phyloP scores from a whole-genome alignment of 2,329 filamentous ascomycete species.

The Nigrograna mackinnonii region DNA sequence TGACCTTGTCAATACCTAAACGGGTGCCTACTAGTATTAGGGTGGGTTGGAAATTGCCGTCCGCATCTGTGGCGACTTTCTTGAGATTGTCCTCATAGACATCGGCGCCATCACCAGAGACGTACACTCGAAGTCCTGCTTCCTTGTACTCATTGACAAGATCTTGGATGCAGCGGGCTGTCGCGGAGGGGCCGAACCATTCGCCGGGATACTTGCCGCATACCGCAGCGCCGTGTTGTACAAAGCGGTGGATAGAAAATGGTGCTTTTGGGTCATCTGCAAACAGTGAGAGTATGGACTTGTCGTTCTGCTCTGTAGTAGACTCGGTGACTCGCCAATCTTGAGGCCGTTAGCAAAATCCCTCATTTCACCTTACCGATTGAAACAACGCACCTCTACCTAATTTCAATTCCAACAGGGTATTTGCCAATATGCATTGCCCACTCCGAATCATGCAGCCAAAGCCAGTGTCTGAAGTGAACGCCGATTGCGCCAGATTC shows the following conservation, averaged over 20 bases:
- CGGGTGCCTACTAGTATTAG: slow-evolving; percentile 87
- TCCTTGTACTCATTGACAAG: slow-evolving; percentile 68
- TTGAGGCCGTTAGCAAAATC: slow-evolving; percentile 21
- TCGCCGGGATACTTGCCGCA: slow-evolving; percentile 96
- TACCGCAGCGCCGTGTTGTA: slow-evolving; percentile 79
- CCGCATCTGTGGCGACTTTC: slow-evolving; percentile 71
- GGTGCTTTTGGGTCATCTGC: slow-evolving; percentile 84
- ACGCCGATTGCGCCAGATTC: slow-evolving; percentile 80
- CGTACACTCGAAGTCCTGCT: slow-evolving; percentile 76
- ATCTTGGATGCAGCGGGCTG: slow-evolving; percentile 88
- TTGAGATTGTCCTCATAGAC: slow-evolving; percentile 91
- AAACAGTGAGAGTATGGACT: slow-evolving; percentile 76
- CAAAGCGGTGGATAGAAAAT: slow-evolving; percentile 95
- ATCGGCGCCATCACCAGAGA: slow-evolving; percentile 86
- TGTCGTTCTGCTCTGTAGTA: slow-evolving; percentile 60
- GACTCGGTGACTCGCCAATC: slow-evolving; percentile 74
- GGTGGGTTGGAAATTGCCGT: slow-evolving; percentile 75
- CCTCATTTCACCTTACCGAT: neutral
- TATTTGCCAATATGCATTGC: slow-evolving; percentile 89
- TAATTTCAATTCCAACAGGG: slow-evolving; percentile 71
- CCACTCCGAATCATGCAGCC: slow-evolving; percentile 98
- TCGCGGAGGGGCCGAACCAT: slow-evolving; percentile 98
- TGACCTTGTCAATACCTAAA: slow-evolving; percentile 91
- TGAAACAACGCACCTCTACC: slow-evolving; percentile 68
- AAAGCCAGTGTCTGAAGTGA: slow-evolving; percentile 94